Evolutionary conservation across 139 green algal species (phyloP).

Genomic region (Pleodorina starrii): DNA sequence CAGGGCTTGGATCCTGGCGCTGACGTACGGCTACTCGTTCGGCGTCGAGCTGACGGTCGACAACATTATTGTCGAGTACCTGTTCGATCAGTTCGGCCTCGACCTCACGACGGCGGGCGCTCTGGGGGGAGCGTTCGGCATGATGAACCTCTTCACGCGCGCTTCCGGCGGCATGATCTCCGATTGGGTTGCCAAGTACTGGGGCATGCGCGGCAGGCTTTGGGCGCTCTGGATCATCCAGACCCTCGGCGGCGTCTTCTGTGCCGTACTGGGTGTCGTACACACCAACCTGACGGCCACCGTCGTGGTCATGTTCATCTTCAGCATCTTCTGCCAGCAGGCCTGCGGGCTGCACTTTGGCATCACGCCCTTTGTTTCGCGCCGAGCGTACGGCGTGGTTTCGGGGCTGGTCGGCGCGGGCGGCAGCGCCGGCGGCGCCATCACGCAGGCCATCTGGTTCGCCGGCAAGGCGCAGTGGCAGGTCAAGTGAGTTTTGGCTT

Average conservation of each 20-base stretch:
- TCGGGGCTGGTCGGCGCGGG: slow-evolving; percentile 94
- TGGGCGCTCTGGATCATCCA: slow-evolving; percentile 82
- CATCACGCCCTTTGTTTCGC: slow-evolving; percentile 92
- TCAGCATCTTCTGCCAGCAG: slow-evolving; percentile 87
- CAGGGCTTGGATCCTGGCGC: slow-evolving; percentile 23
- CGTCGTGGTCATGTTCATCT: slow-evolving; percentile 88
- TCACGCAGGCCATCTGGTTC: slow-evolving; percentile 96
- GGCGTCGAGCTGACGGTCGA: slow-evolving; percentile 90
- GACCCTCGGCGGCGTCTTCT: slow-evolving; percentile 83
- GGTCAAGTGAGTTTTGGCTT: slow-evolving; percentile 26
- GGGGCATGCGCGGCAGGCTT: slow-evolving; percentile 87
- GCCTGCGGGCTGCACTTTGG: slow-evolving; percentile 81
- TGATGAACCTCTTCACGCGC: slow-evolving; percentile 95
- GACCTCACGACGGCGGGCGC: slow-evolving; percentile 50
- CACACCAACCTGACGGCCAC: slow-evolving; percentile 76
- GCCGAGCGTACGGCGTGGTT: slow-evolving; percentile 86
- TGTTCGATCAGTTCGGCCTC: slow-evolving; percentile 87
- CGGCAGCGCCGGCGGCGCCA: slow-evolving; percentile 88
- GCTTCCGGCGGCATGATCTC: slow-evolving; percentile 81
- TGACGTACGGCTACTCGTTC: slow-evolving; percentile 88
- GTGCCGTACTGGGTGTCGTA: slow-evolving; percentile 82
- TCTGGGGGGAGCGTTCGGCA: slow-evolving; percentile 76
- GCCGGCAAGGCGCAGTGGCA: slow-evolving; percentile 44
- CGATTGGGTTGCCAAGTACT: slow-evolving; percentile 64
- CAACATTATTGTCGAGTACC: slow-evolving; percentile 82